These are phyloP conservation scores for Hyphodiscus sp. DNA, from an alignment of 2,329 filamentous ascomycete species.

Conservation along the genomic window DNA sequence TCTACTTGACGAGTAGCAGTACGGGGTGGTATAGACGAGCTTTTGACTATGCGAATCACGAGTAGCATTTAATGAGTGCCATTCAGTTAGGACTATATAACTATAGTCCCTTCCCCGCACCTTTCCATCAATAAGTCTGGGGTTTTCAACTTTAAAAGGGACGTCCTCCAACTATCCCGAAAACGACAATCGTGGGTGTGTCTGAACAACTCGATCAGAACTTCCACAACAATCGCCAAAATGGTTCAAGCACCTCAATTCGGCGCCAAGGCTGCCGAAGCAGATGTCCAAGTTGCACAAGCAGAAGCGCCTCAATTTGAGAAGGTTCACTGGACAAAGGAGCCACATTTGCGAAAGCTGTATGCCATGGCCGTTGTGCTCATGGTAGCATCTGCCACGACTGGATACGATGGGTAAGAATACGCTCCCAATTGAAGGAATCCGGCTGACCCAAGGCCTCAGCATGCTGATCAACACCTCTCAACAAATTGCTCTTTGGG, in stretches of 20 bases:
- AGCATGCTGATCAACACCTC: not conserved
- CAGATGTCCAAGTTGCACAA: not conserved
- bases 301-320: not conserved
- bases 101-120: not conserved
- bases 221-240: not conserved
- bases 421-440: not conserved
- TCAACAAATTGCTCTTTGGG: not conserved
- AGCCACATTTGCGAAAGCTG: not conserved
- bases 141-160: not conserved
- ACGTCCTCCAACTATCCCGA: not conserved
- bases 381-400: not conserved
- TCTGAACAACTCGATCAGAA: not conserved
- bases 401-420: not conserved
- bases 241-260: not conserved
- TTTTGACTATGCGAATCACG: not conserved
- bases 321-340: not conserved
- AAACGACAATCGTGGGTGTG: not conserved
- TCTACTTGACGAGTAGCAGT: not conserved
- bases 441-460: not conserved
- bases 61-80: not conserved
- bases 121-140: not conserved
- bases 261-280: conserved; percentile 6
- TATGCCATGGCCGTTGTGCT: not conserved
- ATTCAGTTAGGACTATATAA: not conserved
- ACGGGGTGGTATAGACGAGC: not conserved